These are phyloP conservation scores for Peronospora destructor DNA, from an alignment of 352 stramenopile genomes.

Conservation along the genomic window DNA sequence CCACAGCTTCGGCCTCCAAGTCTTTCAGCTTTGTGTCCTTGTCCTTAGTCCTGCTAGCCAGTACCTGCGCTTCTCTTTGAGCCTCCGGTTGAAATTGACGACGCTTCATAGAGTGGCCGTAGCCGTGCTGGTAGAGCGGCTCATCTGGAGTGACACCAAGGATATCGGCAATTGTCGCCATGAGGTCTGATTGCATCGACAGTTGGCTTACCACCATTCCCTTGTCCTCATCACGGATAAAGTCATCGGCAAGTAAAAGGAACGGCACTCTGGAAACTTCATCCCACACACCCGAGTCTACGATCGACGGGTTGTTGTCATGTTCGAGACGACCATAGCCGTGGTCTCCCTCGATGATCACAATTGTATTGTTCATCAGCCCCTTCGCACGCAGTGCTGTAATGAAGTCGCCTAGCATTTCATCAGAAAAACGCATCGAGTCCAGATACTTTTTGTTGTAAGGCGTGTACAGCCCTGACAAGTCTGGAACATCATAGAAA, in stretches of 20 bases:
- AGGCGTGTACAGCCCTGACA: slow-evolving; percentile 47
- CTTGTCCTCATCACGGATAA: slow-evolving; percentile 37
- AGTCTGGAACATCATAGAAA: slow-evolving; percentile 40
- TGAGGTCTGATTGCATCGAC: slow-evolving; percentile 65
- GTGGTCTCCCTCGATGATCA: slow-evolving; percentile 65
- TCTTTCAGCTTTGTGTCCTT: slow-evolving; percentile 13
- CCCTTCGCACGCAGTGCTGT: slow-evolving; percentile 37
- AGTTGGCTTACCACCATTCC: slow-evolving; percentile 47
- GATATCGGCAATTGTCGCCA: slow-evolving; percentile 65
- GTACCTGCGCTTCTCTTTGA: slow-evolving; percentile 16
- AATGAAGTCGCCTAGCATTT: slow-evolving; percentile 60
- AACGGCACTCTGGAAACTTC: slow-evolving; percentile 58
- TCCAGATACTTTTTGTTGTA: slow-evolving; percentile 71
- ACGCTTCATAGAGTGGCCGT: slow-evolving; percentile 69
- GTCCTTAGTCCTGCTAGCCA: slow-evolving; percentile 9
- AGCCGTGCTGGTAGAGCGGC: slow-evolving; percentile 54
- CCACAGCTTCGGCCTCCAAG: slow-evolving; percentile 10
- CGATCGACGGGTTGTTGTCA: slow-evolving; percentile 58
- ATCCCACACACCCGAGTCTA: slow-evolving; percentile 57
- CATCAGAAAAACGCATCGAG: slow-evolving; percentile 62
- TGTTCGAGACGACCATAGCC: slow-evolving; percentile 62
- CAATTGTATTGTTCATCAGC: slow-evolving; percentile 68
- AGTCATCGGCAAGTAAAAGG: slow-evolving; percentile 60
- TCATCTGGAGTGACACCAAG: slow-evolving; percentile 43
- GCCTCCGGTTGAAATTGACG: slow-evolving; percentile 20